Conservation (phyloP, 108 stramenopile genomes). For the Schizochytrium sp. region DNA sequence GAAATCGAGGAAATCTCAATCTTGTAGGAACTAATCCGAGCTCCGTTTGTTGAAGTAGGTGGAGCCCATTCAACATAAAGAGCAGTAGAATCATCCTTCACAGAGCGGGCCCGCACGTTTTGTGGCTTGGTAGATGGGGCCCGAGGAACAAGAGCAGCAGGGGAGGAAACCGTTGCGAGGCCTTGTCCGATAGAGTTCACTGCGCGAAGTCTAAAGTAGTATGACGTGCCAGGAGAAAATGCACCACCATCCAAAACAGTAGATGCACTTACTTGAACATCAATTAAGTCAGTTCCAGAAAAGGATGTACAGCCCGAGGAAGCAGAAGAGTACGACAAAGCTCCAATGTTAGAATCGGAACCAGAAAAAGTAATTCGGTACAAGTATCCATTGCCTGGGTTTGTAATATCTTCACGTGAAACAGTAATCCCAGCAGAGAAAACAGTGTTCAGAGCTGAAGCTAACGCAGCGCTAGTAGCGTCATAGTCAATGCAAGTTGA, state of each 20-base stretch:
- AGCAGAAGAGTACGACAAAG: neutral
- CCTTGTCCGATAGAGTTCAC: slow-evolving; percentile 75
- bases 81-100: slow-evolving; percentile 65
- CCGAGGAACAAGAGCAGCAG: slow-evolving; percentile 67
- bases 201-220: slow-evolving; percentile 81
- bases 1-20: neutral
- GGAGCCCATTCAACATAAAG: slow-evolving; percentile 70
- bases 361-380: slow-evolving; percentile 1
- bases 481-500: slow-evolving; percentile 10
- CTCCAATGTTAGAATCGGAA: neutral
- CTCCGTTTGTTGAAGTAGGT: slow-evolving; percentile 67
- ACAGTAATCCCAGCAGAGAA: neutral
- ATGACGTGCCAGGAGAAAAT: slow-evolving; percentile 69
- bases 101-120: slow-evolving; percentile 66
- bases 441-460: neutral
- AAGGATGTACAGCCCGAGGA: neutral
- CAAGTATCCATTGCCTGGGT: slow-evolving; percentile 1
- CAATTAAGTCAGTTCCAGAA: neutral
- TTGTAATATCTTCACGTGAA: neutral
- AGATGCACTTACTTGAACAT: neutral
- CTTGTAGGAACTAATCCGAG: slow-evolving; percentile 64
- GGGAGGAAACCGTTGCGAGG: slow-evolving; percentile 68
- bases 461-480: neutral
- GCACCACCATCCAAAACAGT: neutral
- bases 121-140: slow-evolving; percentile 70